A percentile compares a stretch with the other conserved stretches of the same genome.
Conservation (phyloP, 2,329 filamentous ascomycete species). For the Emergomyces pasteurianus region DNA sequence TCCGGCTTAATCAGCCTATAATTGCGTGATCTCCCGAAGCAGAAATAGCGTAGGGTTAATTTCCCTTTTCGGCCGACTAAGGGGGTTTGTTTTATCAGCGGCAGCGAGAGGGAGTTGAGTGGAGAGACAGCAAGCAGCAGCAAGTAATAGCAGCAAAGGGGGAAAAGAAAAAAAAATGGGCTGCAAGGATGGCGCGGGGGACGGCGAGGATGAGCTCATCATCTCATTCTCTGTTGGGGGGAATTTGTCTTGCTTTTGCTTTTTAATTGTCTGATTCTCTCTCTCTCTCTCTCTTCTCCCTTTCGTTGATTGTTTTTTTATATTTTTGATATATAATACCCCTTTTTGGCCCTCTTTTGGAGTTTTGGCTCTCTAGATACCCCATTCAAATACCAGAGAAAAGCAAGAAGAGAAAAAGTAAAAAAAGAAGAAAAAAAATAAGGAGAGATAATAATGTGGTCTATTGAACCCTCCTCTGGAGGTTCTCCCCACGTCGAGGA, state of each 20-base stretch:
- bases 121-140: too few species aligned
- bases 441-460: slow-evolving; percentile 2
- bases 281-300: background rate
- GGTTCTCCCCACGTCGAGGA: background rate
- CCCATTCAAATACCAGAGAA: background rate
- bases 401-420: background rate
- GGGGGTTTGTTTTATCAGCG: background rate
- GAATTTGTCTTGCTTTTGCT: background rate
- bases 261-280: background rate
- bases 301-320: too few species aligned
- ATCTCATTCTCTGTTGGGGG: too few species aligned
- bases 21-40: background rate
- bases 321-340: too few species aligned
- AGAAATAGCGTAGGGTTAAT: background rate
- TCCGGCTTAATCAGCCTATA: background rate
- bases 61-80: background rate
- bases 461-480: slow-evolving; percentile 8
- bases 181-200: background rate
- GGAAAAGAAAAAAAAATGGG: background rate
- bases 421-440: background rate
- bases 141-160: too few species aligned
- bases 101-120: too few species aligned
- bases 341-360: too few species aligned
- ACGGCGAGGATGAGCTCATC: background rate
- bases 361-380: background rate